Evolutionary conservation across 192 early-diverging fungal genomes (phyloP), one percentile per base, ranked within the genome.

Genomic region (Rhizoclosmatium sp.): DNA sequence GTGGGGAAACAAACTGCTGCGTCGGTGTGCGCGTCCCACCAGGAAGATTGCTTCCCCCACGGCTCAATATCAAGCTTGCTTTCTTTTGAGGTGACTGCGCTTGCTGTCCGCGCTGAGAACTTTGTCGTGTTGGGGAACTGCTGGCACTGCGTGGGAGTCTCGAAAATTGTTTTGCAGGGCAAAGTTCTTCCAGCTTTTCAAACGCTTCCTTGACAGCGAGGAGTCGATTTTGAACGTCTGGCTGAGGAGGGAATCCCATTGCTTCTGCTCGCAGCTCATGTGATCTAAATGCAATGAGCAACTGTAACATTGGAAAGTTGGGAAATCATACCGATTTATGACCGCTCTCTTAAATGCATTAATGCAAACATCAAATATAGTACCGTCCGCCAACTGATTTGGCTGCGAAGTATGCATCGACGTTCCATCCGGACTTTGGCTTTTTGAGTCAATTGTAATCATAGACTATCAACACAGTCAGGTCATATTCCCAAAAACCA

Each of bases 271-370:
- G 47, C 5, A 80, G 64, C 47, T 80, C 79, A 47, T 80, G 79
- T 16, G 75, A 76, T 65, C 73, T 69, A 54, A 54, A 54, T 54
- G 51, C 51, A 31, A 31, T 31, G 0, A 31, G 31, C 31, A 54
- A 16, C 51, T 12, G 9, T 16, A 54, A 54, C 16, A 54, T 0
- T 7, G 0, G 51, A 16, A 21, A 64, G 40, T 16, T 16, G 14
- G 12, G 56, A 58, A 12, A 58, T n/a, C 12, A 75, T 23, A 56
- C 64, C 77, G 56, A 47, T 80, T 69, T 21, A 80, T 80, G 7
- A 80, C 79, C 3, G 79, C 71, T 14, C 79, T 60, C 58, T 80
- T 80, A 65, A 80, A 80, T 10, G 79, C 79, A 49, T 75, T 80
- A 64, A 80, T 74, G 58, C 71, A 73, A 2, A 80, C 79, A 23